Percentiles rank a stretch among this genome's conserved stretches.
phyloP scores from a whole-genome alignment of 2,329 filamentous ascomycete genomes.

The Thielaviopsis musarum region DNA sequence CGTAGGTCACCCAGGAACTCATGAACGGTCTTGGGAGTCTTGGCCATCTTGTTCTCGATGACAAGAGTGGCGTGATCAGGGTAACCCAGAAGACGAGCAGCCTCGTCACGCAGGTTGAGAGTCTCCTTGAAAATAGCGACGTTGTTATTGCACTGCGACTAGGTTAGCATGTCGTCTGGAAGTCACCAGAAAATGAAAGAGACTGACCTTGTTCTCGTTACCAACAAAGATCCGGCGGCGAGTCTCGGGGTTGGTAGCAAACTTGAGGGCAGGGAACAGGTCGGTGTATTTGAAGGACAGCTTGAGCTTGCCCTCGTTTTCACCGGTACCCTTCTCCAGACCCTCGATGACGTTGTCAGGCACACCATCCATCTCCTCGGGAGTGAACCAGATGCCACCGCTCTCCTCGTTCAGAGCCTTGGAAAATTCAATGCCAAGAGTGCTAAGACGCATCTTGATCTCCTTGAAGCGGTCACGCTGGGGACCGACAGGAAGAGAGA shows the following conservation, averaged over 20 bases:
- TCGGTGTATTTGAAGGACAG: slow-evolving; percentile 75
- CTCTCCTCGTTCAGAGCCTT: slow-evolving; percentile 74
- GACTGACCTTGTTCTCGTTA: slow-evolving; percentile 58
- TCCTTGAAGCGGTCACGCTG: slow-evolving; percentile 69
- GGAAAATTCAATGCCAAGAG: slow-evolving; percentile 57
- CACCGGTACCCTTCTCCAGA: slow-evolving; percentile 54
- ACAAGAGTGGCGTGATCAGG: slow-evolving; percentile 58
- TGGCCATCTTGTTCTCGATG: slow-evolving; percentile 77
- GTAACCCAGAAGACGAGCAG: slow-evolving; percentile 60
- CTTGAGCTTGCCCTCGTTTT: slow-evolving; percentile 57
- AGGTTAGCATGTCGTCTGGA: not conserved
- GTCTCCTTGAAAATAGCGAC: slow-evolving; percentile 58
- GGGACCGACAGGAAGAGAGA: slow-evolving; percentile 51
- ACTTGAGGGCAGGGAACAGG: slow-evolving; percentile 62
- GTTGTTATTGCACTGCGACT: slow-evolving; percentile 45
- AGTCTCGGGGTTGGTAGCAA: slow-evolving; percentile 52
- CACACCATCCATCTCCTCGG: slow-evolving; percentile 56
- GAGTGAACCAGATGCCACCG: slow-evolving; percentile 64
- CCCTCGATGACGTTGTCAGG: slow-evolving; percentile 50
- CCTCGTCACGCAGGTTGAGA: slow-evolving; percentile 59
- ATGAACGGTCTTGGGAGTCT: slow-evolving; percentile 53
- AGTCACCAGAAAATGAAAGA: not conserved
- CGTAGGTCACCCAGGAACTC: slow-evolving; percentile 58
- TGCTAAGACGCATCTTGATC: slow-evolving; percentile 64
- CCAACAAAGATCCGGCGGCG: slow-evolving; percentile 52